Base-by-base conservation (phyloP, 2,329 filamentous ascomycete species). In the Ascochyta clinopodiicola region DNA sequence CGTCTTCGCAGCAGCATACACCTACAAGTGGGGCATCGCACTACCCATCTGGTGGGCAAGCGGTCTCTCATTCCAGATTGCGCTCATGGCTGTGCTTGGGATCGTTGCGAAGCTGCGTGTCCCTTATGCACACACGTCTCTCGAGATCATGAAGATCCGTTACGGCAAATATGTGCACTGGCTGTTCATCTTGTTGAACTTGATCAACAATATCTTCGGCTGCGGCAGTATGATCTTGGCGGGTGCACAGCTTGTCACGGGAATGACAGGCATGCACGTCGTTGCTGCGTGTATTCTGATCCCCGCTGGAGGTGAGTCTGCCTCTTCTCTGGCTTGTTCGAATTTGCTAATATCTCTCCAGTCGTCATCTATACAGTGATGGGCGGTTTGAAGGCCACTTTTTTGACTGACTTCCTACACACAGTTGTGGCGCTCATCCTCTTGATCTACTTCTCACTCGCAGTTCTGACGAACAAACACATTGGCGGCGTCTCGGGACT, bases 351-450 rank as follows among this genome's bases (percentile, higher is more conserved):
- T 95, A 2, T 91, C 4, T 90, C 0, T 77, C 89, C 89, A 62
- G 90, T 96, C n/a, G 84, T 92, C 2, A 79, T 90, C 0, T 96
- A 96, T 72, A 96, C 91, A 1, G 82, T 83, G 29, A 83, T 83
- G 56, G 82, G 82, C 44, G 91, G 91, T 4, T 89, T 96, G 73
- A 96, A 96, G 75, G 62, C 62, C 2, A 68, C 61, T 0, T 66
- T 94, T 62, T 78, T 93, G 58, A 96, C 91, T 0, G 90, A 93
- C 66, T 94, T 90, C 75, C 84, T 92, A 43, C 92, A 96, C 71
- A 94, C 90, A 0, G 86, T 93, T 15, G 86, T 90, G 45, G 83
- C 93, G 57, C 77, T 96, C 22, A 83, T 95, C 62, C 91, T 96
- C 55, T 91, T 96, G 66, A 87, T 96, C 69, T 57, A 57, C 38